phyloP scores from a whole-genome alignment of 2,329 filamentous ascomycete species.

The Parastagonospora nodorum region DNA sequence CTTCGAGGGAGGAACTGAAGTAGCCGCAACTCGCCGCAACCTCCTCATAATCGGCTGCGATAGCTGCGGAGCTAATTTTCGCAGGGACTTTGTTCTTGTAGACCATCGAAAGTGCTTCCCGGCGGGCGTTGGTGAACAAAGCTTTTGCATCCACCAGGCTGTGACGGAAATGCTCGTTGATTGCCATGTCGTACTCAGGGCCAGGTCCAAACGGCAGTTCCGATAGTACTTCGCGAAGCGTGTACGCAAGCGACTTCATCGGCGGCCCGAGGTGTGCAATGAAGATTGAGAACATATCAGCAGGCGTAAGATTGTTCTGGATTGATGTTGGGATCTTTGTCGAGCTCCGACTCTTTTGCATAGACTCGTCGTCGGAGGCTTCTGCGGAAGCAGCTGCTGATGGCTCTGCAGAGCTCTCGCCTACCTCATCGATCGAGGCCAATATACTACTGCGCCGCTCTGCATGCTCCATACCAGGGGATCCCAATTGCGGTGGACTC shows the following conservation, averaged over 20 bases:
- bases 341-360: constrained; percentile 11
- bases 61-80: constrained; percentile 69
- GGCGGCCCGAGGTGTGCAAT: constrained; percentile 88
- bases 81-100: constrained; percentile 80
- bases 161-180: constrained; percentile 79
- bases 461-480: constrained; percentile 36
- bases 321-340: constrained; percentile 31
- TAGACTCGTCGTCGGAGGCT: constrained; percentile 38
- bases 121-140: constrained; percentile 77
- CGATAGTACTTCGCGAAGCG: constrained; percentile 83
- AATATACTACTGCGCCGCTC: constrained; percentile 45
- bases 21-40: constrained; percentile 97
- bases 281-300: constrained; percentile 90
- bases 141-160: constrained; percentile 81
- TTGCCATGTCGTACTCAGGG: constrained; percentile 69
- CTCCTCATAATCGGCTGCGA: constrained; percentile 94
- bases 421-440: constrained; percentile 50
- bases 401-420: constrained; percentile 42
- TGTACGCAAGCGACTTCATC: constrained; percentile 94
- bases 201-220: constrained; percentile 80
- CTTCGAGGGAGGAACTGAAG: constrained; percentile 89
- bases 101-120: constrained; percentile 75
- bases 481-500: constrained; percentile 32
- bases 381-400: constrained; percentile 31
- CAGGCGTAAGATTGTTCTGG: constrained; percentile 57